These are phyloP conservation scores for Verbena officinalis DNA, from an alignment of 257 asterid species.

Conservation along the genomic window DNA sequence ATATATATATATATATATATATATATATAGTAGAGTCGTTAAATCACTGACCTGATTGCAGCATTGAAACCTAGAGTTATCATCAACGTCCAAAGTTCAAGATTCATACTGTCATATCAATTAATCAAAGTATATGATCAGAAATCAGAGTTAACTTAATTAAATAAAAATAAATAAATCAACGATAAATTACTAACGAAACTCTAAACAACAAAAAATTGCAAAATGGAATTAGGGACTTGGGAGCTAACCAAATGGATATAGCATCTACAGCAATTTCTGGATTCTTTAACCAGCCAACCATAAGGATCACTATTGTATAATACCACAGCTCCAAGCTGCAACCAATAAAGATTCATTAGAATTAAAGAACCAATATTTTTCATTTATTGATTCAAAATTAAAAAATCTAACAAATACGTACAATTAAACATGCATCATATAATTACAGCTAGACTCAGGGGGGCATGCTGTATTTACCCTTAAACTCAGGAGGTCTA, in stretches of 20 bases:
- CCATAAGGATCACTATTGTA: slow-evolving; percentile 74
- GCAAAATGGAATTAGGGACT: not conserved
- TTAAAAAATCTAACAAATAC: no score
- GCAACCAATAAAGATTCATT: slow-evolving; percentile 21
- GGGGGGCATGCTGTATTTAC: no score
- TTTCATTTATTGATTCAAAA: no score
- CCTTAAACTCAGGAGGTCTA: no score
- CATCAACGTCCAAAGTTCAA: slow-evolving; percentile 78
- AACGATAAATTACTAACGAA: no score
- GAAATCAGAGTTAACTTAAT: not conserved
- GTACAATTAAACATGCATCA: no score
- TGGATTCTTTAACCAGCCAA: slow-evolving; percentile 77
- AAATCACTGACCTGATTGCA: slow-evolving; percentile 65
- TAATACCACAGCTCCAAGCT: slow-evolving; percentile 90
- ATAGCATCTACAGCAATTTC: slow-evolving; percentile 77
- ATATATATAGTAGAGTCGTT: not conserved
- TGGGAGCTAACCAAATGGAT: slow-evolving; percentile 69
- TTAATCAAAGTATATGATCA: not conserved
- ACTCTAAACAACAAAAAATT: no score
- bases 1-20: not conserved
- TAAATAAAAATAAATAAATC: not conserved
- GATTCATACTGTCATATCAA: slow-evolving; percentile 57
- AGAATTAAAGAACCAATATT: not conserved
- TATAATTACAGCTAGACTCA: no score
- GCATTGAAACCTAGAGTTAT: slow-evolving; percentile 83